These are phyloP conservation scores for Dothiorella sarmentorum DNA, from an alignment of 2,329 filamentous ascomycete species.

Conservation along the genomic window DNA sequence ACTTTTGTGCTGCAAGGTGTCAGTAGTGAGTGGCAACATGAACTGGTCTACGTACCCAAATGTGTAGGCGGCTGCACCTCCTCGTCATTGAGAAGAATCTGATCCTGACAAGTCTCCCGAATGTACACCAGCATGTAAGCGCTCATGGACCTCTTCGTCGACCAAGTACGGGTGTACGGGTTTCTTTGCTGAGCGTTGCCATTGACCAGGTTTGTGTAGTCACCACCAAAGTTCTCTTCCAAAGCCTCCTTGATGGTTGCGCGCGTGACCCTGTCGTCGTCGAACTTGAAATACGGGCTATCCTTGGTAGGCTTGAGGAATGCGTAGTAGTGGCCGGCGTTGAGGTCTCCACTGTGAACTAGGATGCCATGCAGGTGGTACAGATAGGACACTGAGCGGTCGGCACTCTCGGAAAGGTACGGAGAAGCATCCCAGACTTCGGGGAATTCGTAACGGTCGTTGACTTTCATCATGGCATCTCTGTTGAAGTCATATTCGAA, in stretches of 20 bases:
- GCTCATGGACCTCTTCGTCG: conserved; percentile 70
- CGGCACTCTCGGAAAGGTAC: conserved; percentile 81
- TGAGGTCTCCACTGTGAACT: conserved; percentile 93
- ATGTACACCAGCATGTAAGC: conserved; percentile 99
- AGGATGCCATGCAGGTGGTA: conserved; percentile 94
- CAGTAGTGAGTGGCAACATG: conserved; percentile 20
- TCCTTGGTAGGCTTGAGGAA: conserved; percentile 89
- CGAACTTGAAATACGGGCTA: conserved; percentile 93
- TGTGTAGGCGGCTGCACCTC: conserved; percentile 77
- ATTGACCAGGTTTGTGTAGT: conserved; percentile 61
- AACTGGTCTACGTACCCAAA: conserved; percentile 58
- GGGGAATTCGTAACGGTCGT: conserved; percentile 86
- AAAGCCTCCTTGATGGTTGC: conserved; percentile 87
- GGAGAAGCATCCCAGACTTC: conserved; percentile 79
- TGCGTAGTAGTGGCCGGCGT: conserved; percentile 97
- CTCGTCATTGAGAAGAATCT: conserved; percentile 73
- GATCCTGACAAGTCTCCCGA: conserved; percentile 77
- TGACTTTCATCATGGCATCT: conserved; percentile 99
- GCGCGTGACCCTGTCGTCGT: conserved; percentile 95
- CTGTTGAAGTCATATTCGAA: conserved; percentile 97
- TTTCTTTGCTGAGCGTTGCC: conserved; percentile 58
- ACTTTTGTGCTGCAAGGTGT: conserved; percentile 56
- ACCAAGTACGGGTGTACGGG: conserved; percentile 61
- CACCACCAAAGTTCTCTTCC: conserved; percentile 95
- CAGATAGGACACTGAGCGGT: conserved; percentile 81